These are phyloP conservation scores for Didymella sp. DNA, from an alignment of 2,329 filamentous ascomycete species.

Conservation along the genomic window DNA sequence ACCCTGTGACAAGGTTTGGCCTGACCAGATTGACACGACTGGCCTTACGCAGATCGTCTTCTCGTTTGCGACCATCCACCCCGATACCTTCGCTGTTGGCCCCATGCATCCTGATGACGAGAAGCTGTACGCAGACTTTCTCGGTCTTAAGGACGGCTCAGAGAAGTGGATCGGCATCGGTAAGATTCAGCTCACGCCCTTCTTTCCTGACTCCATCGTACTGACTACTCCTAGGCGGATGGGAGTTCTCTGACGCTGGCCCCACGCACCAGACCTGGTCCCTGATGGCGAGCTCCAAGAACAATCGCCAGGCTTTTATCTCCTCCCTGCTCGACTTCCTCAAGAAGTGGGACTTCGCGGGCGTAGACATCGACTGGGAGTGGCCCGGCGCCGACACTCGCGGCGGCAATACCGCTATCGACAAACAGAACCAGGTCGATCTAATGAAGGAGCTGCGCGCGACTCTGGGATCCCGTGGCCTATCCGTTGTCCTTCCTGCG, in stretches of 20 bases:
- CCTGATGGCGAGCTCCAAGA: slow-evolving; percentile 40
- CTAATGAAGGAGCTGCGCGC: slow-evolving; percentile 34
- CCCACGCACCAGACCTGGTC: slow-evolving; percentile 49
- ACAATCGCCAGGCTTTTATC: slow-evolving; percentile 49
- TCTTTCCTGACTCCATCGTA: slow-evolving; percentile 27
- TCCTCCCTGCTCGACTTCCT: slow-evolving; percentile 51
- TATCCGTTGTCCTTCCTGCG: slow-evolving; percentile 38
- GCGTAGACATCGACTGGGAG: slow-evolving; percentile 58
- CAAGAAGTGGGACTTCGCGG: slow-evolving; percentile 52
- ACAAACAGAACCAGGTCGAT: slow-evolving; percentile 36
- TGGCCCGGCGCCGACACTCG: slow-evolving; percentile 44
- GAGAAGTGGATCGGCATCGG: slow-evolving; percentile 30
- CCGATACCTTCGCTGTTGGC: slow-evolving; percentile 38
- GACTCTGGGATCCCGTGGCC: slow-evolving; percentile 26
- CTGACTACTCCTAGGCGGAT: slow-evolving; percentile 44
- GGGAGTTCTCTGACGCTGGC: slow-evolving; percentile 39
- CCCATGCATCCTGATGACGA: slow-evolving; percentile 26
- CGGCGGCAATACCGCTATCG: slow-evolving; percentile 43
- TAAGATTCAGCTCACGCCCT: slow-evolving; percentile 14
- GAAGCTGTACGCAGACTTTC: slow-evolving; percentile 29
- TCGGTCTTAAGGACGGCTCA: slow-evolving; percentile 20
- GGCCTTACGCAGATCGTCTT: slow-evolving; percentile 38
- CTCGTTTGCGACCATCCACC: slow-evolving; percentile 54
- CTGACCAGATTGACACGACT: slow-evolving; percentile 29
- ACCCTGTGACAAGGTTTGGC: slow-evolving; percentile 32